phyloP scores from a whole-genome alignment of 768 basidiomycete species.

The Boletus sensibilis region DNA sequence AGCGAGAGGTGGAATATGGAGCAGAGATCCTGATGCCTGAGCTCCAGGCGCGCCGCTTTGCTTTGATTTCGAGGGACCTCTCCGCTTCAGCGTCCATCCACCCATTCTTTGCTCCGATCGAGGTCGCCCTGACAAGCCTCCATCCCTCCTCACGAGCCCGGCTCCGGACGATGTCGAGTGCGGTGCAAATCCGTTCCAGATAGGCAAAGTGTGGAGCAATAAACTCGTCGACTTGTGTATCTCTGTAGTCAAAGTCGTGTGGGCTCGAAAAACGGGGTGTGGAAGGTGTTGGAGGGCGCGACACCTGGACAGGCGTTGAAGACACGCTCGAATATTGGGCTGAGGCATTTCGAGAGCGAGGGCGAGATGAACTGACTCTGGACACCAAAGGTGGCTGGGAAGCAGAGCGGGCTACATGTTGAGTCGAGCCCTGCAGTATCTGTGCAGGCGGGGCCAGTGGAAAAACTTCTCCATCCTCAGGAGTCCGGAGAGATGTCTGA shows the following conservation, averaged over 20 bases:
- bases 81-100: conserved; percentile 31
- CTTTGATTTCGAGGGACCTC: conserved; percentile 52
- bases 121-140: conserved; percentile 36
- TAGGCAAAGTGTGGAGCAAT: conserved; percentile 15
- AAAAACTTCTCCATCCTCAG: conserved; percentile 24
- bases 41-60: conserved; percentile 66
- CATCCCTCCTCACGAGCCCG: conserved; percentile 42
- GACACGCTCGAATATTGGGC: conserved; percentile 1
- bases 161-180: conserved; percentile 42
- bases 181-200: conserved; percentile 41
- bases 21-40: conserved; percentile 46
- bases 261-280: conserved; percentile 9
- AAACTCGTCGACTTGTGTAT: conserved; percentile 10
- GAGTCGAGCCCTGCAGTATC: neutral
- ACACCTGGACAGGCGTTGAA: neutral
- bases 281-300: neutral
- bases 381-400: conserved; percentile 13
- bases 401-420: neutral
- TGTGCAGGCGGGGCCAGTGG: conserved; percentile 4
- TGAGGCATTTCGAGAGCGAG: conserved; percentile 24
- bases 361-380: conserved; percentile 26
- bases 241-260: neutral
- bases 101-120: conserved; percentile 20
- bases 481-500: conserved; percentile 26
- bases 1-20: conserved; percentile 15